Evolutionary conservation across 169 alveolate species (phyloP).

Genomic region (Plasmodium vinckei): DNA sequence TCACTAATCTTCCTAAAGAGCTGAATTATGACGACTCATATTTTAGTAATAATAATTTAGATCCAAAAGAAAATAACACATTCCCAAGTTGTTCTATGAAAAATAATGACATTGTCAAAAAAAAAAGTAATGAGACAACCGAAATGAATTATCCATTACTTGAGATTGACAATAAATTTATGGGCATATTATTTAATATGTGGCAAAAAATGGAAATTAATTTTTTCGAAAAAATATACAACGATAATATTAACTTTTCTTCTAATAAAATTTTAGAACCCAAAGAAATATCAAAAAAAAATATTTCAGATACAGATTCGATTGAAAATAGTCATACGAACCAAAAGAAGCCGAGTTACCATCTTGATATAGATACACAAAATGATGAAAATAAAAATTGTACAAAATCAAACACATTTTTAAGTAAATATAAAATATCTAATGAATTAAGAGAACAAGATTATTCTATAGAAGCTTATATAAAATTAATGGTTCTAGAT

Average conservation of each 20-base stretch:
- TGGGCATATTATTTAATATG: slow-evolving; percentile 47
- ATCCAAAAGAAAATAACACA: neutral
- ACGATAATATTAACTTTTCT: neutral
- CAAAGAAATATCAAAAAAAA: neutral
- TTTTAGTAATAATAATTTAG: neutral
- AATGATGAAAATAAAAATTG: slow-evolving; percentile 1
- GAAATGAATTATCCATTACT: slow-evolving; percentile 9
- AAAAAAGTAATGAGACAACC: neutral
- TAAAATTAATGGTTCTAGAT: slow-evolving; percentile 31
- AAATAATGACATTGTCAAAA: neutral
- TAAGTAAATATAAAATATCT: neutral
- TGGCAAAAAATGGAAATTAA: slow-evolving; percentile 60
- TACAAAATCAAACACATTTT: neutral
- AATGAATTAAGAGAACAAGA: neutral
- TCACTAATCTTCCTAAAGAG: neutral
- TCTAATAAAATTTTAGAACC: neutral
- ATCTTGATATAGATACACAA: neutral
- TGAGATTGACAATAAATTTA: slow-evolving; percentile 39
- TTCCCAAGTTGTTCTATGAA: neutral
- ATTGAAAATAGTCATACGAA: neutral
- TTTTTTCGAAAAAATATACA: slow-evolving; percentile 5
- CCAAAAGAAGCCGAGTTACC: neutral
- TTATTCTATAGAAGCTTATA: slow-evolving; percentile 16
- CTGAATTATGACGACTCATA: neutral
- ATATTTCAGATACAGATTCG: too few species aligned